Evolutionary conservation across 1,284 basidiomycete species (phyloP), one percentile per base, ranked within the genome.

Genomic region (Pseudozyma sp.): DNA sequence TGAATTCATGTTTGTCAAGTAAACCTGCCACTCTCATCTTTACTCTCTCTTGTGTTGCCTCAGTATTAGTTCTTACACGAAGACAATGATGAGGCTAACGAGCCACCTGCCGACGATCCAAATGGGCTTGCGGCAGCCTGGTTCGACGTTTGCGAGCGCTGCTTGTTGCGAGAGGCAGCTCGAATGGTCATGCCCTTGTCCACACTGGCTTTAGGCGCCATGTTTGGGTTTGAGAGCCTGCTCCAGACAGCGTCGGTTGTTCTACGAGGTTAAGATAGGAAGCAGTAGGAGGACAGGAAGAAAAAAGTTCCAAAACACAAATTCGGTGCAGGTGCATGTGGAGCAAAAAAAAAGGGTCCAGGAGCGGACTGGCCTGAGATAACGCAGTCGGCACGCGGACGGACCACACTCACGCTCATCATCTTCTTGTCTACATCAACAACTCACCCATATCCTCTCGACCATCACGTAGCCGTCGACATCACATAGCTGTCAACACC

Each of bases 131-230:
- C 34, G 3, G 64, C 12, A 21, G 59, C 16, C 31, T 50, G 39
- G 35, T 56, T 58, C 12, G 38, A 52, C 38, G 56, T 35, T 7
- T 59, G 50, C 5, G 66, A 40, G 31, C 73, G 57, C 16, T 71
- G 73, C 62, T 76, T 76, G 54, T 58, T 68, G 16, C 48, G 56
- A 12, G 73, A 76, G 19, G 65, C 65, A 11, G 73, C 65, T 31
- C 73, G 64, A n/a, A 76, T 72, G 39, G 65, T 65, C 38, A 54
- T 59, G 52, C 59, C 49, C 8, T 59, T 68, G 47, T 76, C 58
- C 35, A 68, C 69, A n/a, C 43, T 52, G 11, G 73, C 69, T 25
- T 66, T 76, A 12, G 64, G 43, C 5, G 59, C 51, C 66, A 68
- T 67, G 47, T 14, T 52, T 18, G 38, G 4, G 8, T 2, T 40